Base-by-base conservation (phyloP, 1,139 yeast genomes). In the Scheffersomyces illinoinensis region DNA sequence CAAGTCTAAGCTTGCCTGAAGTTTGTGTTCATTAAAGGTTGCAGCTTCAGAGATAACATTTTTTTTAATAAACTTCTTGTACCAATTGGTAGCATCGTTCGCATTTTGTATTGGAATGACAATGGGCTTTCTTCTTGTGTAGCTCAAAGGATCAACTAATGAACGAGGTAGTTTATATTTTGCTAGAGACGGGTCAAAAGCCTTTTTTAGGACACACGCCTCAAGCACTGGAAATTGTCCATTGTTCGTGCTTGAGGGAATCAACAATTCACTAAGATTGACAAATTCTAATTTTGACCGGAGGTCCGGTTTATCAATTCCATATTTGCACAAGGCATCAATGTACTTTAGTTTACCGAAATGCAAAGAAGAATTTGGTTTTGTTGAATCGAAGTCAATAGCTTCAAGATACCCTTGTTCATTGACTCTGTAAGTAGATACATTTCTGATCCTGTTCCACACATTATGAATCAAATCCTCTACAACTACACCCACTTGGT, bases 291-390 rank as follows among this genome's bases (percentile, higher is more conserved):
- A 67, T 6, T 76, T 72, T 0, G 90, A 88, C 61, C 98, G 80
- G 64, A 95, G 74, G 71, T 95, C 98, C 0, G 99, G 99, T 72
- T 95, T 95, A 70, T 95, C 99, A 57, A 93, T 91, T 24, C 99
- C 99, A 68, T 86, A 95, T 24, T 76, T 77, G 1, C 84, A 70
- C 72, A 96, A 81, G 0, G 93, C 97, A 10, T 91, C 90, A 1
- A 71, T 66, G 67, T 95, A 95, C 1, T 85, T 76, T 61, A 93
- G 67, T 59, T 81, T 81, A 1, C 79, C 72, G 58, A 89, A 79
- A 6, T 63, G 60, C 20, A 68, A 58, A 0, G 64, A 51, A 3
- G 67, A 64, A 47, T 64, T 65, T 55, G 39, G 49, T 21, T 49
- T 10, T 5, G 6, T 20, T 47, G 20, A 43, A 12, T 71, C 72